Conservation (phyloP, 2,329 filamentous ascomycete species). For the Fusarium sp. region DNA sequence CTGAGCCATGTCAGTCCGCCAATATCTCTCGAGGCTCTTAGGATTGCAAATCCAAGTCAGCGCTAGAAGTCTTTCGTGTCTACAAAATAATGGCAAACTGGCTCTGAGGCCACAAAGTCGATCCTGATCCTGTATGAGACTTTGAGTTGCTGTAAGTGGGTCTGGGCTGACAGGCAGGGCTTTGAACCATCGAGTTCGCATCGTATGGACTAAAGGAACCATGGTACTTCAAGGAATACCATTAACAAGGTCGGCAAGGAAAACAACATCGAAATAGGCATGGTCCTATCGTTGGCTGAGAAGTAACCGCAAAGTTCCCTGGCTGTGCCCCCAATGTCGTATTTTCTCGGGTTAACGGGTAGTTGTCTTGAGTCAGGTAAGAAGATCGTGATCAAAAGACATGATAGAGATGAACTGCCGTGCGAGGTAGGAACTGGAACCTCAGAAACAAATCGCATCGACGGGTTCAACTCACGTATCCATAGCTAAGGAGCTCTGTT, state of each 20-base stretch:
- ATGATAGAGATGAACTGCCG: neutral
- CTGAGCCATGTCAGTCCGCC: neutral
- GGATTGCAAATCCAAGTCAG: conserved; percentile 11
- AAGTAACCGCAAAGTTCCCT: conserved; percentile 12
- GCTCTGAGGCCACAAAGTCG: conserved; percentile 11
- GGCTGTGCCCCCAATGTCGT: neutral
- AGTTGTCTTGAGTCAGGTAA: conserved; percentile 29
- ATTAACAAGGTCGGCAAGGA: neutral
- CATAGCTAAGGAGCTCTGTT: neutral
- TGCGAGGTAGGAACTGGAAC: neutral
- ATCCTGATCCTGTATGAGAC: conserved; percentile 15
- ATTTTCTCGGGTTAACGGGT: conserved; percentile 7
- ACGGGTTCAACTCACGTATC: neutral
- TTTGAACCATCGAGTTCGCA: neutral
- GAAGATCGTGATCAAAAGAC: conserved; percentile 21
- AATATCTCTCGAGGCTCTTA: neutral
- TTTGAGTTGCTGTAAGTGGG: conserved; percentile 3
- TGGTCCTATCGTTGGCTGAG: conserved; percentile 6
- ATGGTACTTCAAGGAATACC: neutral
- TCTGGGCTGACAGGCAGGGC: neutral
- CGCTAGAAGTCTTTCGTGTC: conserved; percentile 29
- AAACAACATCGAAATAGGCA: neutral
- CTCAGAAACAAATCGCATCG: neutral
- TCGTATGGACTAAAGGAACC: neutral
- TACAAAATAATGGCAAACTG: conserved; percentile 25